phyloP scores from a whole-genome alignment of 345 rosid genomes.

The Erysimum cheiranthoides region DNA sequence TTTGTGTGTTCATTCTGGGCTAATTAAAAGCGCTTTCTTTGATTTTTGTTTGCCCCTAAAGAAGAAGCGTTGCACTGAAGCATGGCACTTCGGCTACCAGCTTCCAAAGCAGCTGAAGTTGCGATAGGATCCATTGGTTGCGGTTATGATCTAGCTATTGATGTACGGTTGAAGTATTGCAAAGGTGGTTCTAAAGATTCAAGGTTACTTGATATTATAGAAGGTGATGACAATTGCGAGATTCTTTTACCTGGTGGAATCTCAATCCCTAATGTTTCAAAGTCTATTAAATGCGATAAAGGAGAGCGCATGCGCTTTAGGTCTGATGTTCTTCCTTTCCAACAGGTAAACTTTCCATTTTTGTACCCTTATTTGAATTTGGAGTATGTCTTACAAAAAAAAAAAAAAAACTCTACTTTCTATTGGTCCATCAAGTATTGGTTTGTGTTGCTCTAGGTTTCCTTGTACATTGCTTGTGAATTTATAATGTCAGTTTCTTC shows the following conservation, averaged over 20 bases:
- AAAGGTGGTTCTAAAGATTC: constrained; percentile 66
- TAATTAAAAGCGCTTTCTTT: background rate
- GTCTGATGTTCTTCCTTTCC: constrained; percentile 88
- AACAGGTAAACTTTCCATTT: constrained; percentile 59
- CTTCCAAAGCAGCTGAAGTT: constrained; percentile 82
- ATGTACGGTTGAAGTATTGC: constrained; percentile 78
- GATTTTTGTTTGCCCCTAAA: background rate
- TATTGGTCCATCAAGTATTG: background rate
- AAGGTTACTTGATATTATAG: constrained; percentile 71
- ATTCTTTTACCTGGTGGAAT: constrained; percentile 86
- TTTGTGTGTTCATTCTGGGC: constrained; percentile 36
- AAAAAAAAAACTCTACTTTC: background rate
- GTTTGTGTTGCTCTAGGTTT: constrained; percentile 6
- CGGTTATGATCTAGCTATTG: constrained; percentile 81
- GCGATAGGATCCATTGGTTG: constrained; percentile 88
- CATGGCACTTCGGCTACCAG: constrained; percentile 78
- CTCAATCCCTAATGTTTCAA: constrained; percentile 73
- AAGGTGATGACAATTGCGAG: constrained; percentile 58
- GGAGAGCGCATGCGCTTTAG: constrained; percentile 87
- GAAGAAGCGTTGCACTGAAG: constrained; percentile 49
- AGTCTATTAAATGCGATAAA: constrained; percentile 89
- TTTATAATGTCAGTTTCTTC: background rate
- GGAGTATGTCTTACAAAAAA: background rate
- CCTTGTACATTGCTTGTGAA: background rate
- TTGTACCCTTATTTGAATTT: background rate